Conservation (phyloP, 2,329 filamentous ascomycete genomes). For the Periglandula ipomoeae region DNA sequence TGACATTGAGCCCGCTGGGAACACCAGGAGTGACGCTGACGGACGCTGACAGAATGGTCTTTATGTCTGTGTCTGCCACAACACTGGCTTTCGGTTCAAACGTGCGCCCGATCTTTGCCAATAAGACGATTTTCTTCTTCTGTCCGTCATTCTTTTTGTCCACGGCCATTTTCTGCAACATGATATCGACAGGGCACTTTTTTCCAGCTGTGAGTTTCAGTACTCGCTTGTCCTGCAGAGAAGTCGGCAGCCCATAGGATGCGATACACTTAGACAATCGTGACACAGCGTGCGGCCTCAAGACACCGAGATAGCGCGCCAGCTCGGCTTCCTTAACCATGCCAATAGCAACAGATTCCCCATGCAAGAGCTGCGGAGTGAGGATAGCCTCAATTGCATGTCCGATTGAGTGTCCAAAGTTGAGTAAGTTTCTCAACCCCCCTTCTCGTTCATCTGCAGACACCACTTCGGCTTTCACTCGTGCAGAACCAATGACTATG, state of each 20-base stretch:
- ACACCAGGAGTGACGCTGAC: constrained; percentile 67
- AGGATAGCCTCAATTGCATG: constrained; percentile 94
- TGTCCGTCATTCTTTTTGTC: constrained; percentile 97
- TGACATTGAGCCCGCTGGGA: constrained; percentile 53
- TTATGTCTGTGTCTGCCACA: constrained; percentile 78
- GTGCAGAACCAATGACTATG: constrained; percentile 82
- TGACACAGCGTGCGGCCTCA: constrained; percentile 80
- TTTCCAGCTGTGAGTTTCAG: constrained; percentile 77
- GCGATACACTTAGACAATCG: constrained; percentile 86
- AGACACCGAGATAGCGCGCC: constrained; percentile 75
- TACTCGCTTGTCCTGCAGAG: constrained; percentile 73
- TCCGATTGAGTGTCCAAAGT: constrained; percentile 96
- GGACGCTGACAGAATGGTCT: constrained; percentile 72
- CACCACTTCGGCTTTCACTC: constrained; percentile 89
- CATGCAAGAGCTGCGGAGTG: constrained; percentile 90
- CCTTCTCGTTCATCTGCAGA: constrained; percentile 92
- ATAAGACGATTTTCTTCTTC: constrained; percentile 90
- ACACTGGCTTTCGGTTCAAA: constrained; percentile 81
- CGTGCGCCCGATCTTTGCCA: constrained; percentile 83
- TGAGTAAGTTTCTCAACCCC: constrained; percentile 85
- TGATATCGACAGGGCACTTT: constrained; percentile 72
- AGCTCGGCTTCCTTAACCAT: constrained; percentile 98
- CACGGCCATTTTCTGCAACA: constrained; percentile 90
- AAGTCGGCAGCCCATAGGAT: constrained; percentile 85
- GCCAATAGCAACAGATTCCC: constrained; percentile 90